Percentiles rank a stretch among this genome's conserved stretches.
Conservation (phyloP, 768 basidiomycete species). For the Leucogyrophana mollusca region DNA sequence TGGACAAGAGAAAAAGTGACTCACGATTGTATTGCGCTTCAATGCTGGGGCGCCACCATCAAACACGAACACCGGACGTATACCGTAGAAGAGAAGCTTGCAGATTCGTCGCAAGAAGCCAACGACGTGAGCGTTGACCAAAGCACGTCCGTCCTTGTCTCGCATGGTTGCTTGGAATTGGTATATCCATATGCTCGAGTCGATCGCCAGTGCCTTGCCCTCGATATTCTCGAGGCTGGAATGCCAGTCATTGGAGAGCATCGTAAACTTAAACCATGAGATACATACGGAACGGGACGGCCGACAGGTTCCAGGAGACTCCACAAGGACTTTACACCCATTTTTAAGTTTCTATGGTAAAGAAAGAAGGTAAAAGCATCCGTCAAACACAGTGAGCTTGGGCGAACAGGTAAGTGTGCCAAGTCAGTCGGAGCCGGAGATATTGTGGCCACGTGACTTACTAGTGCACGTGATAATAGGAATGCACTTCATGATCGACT, state of each 20-base stretch:
- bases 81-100: slow-evolving; percentile 95
- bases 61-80: slow-evolving; percentile 98
- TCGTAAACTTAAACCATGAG: background rate
- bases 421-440: background rate
- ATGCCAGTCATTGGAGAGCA: slow-evolving; percentile 7
- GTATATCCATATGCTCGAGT: slow-evolving; percentile 99
- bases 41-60: slow-evolving; percentile 93
- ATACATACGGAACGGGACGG: slow-evolving; percentile 82
- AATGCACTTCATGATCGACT: too few relatives aligned
- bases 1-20: slow-evolving; percentile 21
- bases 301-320: slow-evolving; percentile 89
- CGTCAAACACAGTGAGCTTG: background rate
- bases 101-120: slow-evolving; percentile 88
- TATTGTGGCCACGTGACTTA: too few relatives aligned
- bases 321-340: slow-evolving; percentile 99
- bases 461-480: too few relatives aligned
- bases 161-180: slow-evolving; percentile 99
- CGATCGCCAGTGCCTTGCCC: slow-evolving; percentile 94
- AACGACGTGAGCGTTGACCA: slow-evolving; percentile 92
- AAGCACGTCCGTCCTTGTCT: slow-evolving; percentile 88
- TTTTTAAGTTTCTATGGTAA: slow-evolving; percentile 22
- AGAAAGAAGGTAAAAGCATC: background rate
- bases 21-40: slow-evolving; percentile 86
- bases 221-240: slow-evolving; percentile 88
- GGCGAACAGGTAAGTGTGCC: background rate